phyloP scores from a whole-genome alignment of 2,329 filamentous ascomycete species.

The Macrophomina tecta region DNA sequence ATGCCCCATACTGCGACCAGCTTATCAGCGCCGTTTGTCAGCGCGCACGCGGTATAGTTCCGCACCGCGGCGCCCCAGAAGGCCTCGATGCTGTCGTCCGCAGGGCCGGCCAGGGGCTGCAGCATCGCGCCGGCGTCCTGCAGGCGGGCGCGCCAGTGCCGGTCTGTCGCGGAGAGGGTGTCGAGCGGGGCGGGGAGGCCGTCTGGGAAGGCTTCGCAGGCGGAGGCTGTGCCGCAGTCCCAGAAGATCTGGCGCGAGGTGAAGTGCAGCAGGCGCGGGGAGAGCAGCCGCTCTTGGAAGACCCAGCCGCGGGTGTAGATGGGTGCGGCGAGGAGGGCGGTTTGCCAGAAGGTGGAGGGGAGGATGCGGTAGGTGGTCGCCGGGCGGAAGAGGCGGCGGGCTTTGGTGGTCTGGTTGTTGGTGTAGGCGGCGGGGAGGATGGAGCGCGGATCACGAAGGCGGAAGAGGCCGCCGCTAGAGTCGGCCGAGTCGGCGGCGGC shows the following conservation, averaged over 20 bases:
- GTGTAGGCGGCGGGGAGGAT: constrained; percentile 32
- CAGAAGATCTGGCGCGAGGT: constrained; percentile 36
- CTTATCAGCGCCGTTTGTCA: constrained; percentile 36
- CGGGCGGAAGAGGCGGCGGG: constrained; percentile 32
- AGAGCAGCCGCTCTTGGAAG: constrained; percentile 41
- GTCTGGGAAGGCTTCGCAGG: constrained; percentile 31
- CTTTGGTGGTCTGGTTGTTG: neutral
- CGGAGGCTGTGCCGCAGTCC: constrained; percentile 37
- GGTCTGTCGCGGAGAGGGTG: constrained; percentile 28
- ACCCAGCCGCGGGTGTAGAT: constrained; percentile 37
- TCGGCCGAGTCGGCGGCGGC: constrained; percentile 35
- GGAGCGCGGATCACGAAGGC: constrained; percentile 31
- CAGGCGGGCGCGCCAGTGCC: constrained; percentile 37
- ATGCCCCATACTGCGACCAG: constrained; percentile 39
- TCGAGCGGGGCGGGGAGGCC: constrained; percentile 34
- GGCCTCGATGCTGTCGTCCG: constrained; percentile 33
- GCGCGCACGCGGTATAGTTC: constrained; percentile 35
- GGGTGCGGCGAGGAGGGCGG: constrained; percentile 31
- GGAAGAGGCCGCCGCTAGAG: constrained; percentile 34
- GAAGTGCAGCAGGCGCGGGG: constrained; percentile 39
- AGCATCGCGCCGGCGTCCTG: constrained; percentile 27
- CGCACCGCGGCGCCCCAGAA: constrained; percentile 37
- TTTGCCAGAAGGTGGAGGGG: constrained; percentile 34
- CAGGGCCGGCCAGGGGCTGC: constrained; percentile 29
- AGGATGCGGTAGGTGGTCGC: constrained; percentile 33